Percentiles rank a stretch among this genome's conserved stretches.
These are phyloP conservation scores for Mucuna pruriens DNA, from an alignment of 306 rosid species.

Conservation along the genomic window DNA sequence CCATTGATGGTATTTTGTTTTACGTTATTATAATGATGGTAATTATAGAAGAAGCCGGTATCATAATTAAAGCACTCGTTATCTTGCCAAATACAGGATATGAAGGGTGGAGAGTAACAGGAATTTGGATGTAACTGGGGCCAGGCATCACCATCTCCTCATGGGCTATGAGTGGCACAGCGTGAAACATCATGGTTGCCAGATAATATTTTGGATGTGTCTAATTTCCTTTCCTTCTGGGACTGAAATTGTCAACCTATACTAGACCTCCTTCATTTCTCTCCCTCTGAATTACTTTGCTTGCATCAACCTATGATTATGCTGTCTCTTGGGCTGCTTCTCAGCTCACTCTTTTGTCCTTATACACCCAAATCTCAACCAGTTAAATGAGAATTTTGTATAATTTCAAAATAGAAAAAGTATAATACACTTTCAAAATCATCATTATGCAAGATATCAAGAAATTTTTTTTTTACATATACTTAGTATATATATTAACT, in stretches of 20 bases:
- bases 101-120: slow-evolving; percentile 5
- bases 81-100: slow-evolving; percentile 42
- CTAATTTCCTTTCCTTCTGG: slow-evolving; percentile 4
- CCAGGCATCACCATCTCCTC: slow-evolving; percentile 49
- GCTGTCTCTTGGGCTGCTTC: background rate
- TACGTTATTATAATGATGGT: slow-evolving; percentile 60
- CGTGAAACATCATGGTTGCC: slow-evolving; percentile 75
- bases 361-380: background rate
- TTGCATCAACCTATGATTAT: slow-evolving; percentile 12
- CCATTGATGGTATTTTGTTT: slow-evolving; percentile 66
- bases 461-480: background rate
- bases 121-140: slow-evolving; percentile 39
- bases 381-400: background rate
- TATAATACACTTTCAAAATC: background rate
- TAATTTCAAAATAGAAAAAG: background rate
- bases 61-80: slow-evolving; percentile 49
- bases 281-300: background rate
- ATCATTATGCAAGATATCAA: background rate
- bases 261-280: slow-evolving; percentile 22
- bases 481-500: background rate
- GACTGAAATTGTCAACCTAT: slow-evolving; percentile 17
- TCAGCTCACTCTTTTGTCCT: background rate
- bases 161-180: slow-evolving; percentile 70
- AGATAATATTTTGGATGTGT: slow-evolving; percentile 49
- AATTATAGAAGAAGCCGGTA: slow-evolving; percentile 51